Evolutionary conservation across 257 asterid genomes (phyloP).

Genomic region (Solanum dulcamara): DNA sequence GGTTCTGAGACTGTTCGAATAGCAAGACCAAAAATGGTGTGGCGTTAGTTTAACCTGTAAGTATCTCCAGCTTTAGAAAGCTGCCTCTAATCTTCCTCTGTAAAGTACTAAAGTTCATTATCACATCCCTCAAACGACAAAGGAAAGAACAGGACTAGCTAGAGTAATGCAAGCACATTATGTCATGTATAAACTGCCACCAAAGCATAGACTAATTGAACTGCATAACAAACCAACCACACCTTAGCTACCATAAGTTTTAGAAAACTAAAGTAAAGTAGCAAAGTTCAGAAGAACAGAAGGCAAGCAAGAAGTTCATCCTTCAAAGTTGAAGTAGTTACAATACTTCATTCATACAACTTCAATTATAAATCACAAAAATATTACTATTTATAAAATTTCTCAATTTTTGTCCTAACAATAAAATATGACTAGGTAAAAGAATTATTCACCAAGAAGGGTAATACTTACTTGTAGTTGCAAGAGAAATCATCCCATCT

Average conservation of each 20-base stretch:
- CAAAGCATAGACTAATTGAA: background rate
- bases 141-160: background rate
- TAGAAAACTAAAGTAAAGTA: background rate
- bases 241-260: background rate
- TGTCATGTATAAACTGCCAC: background rate
- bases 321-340: background rate
- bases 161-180: background rate
- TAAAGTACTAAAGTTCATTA: background rate
- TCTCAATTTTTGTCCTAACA: background rate
- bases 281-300: background rate
- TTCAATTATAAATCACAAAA: background rate
- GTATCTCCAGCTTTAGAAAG: background rate
- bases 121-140: background rate
- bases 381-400: background rate
- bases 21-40: background rate
- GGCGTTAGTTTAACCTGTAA: background rate
- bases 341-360: background rate
- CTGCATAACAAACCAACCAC: background rate
- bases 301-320: background rate
- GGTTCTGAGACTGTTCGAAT: background rate
- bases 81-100: background rate
- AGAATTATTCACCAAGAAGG: background rate
- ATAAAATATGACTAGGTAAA: background rate
- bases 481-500: constrained; percentile 64
- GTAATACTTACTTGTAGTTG: constrained; percentile 60